phyloP scores from a whole-genome alignment of 805 yeast genomes.

The Sugiyamaella mastotermitis region DNA sequence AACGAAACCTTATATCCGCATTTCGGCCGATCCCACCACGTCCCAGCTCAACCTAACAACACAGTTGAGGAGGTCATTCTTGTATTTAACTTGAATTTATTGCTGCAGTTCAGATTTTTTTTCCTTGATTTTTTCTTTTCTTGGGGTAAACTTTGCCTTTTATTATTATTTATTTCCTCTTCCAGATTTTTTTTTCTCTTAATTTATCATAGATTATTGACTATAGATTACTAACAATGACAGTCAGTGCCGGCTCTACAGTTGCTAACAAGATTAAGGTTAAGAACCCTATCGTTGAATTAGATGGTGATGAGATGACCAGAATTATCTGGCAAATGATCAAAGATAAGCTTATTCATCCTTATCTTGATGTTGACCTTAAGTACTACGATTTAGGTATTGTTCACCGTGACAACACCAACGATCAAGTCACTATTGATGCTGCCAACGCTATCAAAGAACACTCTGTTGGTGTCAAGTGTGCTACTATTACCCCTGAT shows the following conservation, averaged over 20 bases:
- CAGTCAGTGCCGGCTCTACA: conserved; percentile 7
- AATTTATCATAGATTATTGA: too few species aligned
- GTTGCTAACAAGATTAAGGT: conserved; percentile 57
- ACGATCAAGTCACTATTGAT: conserved; percentile 82
- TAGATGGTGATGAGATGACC: conserved; percentile 98
- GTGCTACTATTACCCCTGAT: conserved; percentile 95
- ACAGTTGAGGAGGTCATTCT: too few species aligned
- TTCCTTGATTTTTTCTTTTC: too few species aligned
- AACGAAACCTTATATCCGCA: too few species aligned
- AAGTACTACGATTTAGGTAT: conserved; percentile 90
- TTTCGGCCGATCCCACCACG: too few species aligned
- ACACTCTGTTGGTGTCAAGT: conserved; percentile 90
- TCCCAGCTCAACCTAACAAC: too few species aligned
- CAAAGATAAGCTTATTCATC: conserved; percentile 77
- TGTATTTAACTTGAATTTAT: too few species aligned
- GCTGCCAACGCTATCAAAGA: conserved; percentile 86
- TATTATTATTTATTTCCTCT: too few species aligned
- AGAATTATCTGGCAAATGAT: conserved; percentile 92
- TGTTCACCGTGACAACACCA: conserved; percentile 77
- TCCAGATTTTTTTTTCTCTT: too few species aligned
- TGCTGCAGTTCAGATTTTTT: too few species aligned
- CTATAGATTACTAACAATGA: conserved; percentile 11
- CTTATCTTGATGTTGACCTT: conserved; percentile 80
- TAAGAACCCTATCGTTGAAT: conserved; percentile 84
- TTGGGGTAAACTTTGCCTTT: too few species aligned